Evolutionary conservation across 805 yeast species (phyloP), one percentile per base, ranked within the genome.

Genomic region (Suhomyces faveliae): DNA sequence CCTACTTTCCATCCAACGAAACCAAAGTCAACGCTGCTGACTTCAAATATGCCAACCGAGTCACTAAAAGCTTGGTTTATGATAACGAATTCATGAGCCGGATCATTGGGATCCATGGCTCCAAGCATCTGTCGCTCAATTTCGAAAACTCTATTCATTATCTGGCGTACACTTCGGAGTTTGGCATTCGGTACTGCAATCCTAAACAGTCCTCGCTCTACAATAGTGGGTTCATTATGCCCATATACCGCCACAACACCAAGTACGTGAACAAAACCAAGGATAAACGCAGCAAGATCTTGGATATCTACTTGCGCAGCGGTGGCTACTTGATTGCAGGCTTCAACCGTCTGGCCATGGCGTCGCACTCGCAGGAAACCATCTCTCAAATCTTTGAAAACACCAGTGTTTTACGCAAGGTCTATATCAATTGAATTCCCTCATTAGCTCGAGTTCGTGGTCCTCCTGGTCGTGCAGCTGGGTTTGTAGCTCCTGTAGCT

Each of bases 321-420:
- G 82, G 82, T 2, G 85, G 85, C 0, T 81, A 69, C 52, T 51
- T 81, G 43, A 66, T 82, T 42, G 76, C 74, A 4, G 69, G 73
- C 3, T 79, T 80, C 57, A 71, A 64, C 50, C 66, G 68, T 37
- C 50, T 56, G 15, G 45, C 42, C 12, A 47, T 48, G 10, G 42
- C 44, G 8, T 59, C 51, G 3, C 60, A 74, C 27, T 52, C 60
- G n/a, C 70, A 67, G 3, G 67, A 61, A 1, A 66, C 68, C 29
- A 64, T 80, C 22, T 77, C 80, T 33, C 67, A 68, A 33, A 70
- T 79, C 1, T 78, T 71, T 51, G 73, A 72, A 23, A 70, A 75
- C 50, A 74, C 78, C 2, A 67, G 78, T 42, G 61, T 76, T 4
- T 67, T 80, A 41, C 75, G 85, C 51, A 73, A 75, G 55, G 64